Evolutionary conservation across 768 basidiomycete species (phyloP).

Genomic region (Auriscalpium vulgare): DNA sequence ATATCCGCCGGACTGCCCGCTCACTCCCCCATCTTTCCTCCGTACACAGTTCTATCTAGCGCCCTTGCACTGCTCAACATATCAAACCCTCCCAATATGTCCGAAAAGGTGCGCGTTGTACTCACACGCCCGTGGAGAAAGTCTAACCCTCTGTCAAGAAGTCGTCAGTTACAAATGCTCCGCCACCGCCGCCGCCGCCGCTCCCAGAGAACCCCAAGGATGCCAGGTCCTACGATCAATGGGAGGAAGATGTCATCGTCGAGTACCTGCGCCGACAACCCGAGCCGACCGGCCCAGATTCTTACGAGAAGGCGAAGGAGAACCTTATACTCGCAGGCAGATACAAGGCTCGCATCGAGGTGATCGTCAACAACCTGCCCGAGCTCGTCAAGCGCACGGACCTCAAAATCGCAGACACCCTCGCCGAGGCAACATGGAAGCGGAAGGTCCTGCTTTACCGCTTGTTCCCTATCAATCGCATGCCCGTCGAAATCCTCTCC

Average conservation of each 20-base stretch:
- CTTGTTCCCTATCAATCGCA: slow-evolving; percentile 47
- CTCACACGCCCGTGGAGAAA: too few relatives aligned
- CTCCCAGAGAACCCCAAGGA: background rate
- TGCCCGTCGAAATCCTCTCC: slow-evolving; percentile 58
- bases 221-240: background rate
- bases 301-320: background rate
- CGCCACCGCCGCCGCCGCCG: background rate
- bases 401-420: background rate
- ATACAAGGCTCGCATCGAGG: slow-evolving; percentile 3
- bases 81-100: background rate
- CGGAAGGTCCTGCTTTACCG: slow-evolving; percentile 25
- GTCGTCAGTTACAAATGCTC: background rate
- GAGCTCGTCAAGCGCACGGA: background rate
- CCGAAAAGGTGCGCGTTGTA: background rate
- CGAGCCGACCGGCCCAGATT: slow-evolving; percentile 2
- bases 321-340: background rate
- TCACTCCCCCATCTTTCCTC: background rate
- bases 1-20: background rate
- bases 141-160: background rate
- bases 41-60: background rate
- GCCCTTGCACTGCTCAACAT: background rate
- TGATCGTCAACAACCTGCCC: background rate
- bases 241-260: slow-evolving; percentile 1
- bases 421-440: slow-evolving; percentile 4
- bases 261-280: slow-evolving; percentile 3